Evolutionary conservation across 2,329 filamentous ascomycete genomes (phyloP), one percentile per base, ranked within the genome.

Genomic region (Xylariaceae sp.): DNA sequence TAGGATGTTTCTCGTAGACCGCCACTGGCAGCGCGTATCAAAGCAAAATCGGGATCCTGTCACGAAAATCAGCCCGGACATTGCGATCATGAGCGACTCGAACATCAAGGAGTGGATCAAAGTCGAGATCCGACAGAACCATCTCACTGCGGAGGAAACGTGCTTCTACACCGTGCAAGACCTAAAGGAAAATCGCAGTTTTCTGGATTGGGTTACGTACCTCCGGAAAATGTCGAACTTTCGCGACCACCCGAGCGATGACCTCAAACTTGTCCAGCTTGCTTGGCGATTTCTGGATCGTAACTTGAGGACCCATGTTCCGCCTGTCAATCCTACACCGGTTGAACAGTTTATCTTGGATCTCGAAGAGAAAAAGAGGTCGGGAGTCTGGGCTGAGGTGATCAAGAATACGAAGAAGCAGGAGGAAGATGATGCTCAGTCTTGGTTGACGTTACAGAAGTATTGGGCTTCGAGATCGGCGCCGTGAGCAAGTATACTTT

Each of bases 251-350:
- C 53, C 54, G 6, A 22, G 23, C 12, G 58, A 60, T 2, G 55
- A 63, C 22, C 5, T 14, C 1, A 59, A 60, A 19, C 44, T 63
- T 3, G 47, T 62, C 0, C 38, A 57, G n/a, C 48, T 63, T 1
- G 58, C 57, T 2, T 64, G 60, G 60, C 44, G 49, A 2, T 62
- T 62, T 22, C 43, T 64, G 1, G 61, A 63, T 27, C 56, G 61
- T 2, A 44, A 52, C 10, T 22, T 63, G 6, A 52, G 60, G 0
- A 55, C 53, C 1, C 50, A 53, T 10, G 37, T 47, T 14, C 59
- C 58, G 0, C n/a, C n/a, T n/a, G 6, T 19, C 2, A 45, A 42
- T 11, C 32, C 49, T 2, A 52, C 54, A 3, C 35, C 42, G 1
- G 34, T 56, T 2, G 48, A 50, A 6, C 49, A 55, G 12, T 63